Evolutionary conservation across 2,329 filamentous ascomycete species (phyloP).

Genomic region (Hymenoscyphus infarciens): DNA sequence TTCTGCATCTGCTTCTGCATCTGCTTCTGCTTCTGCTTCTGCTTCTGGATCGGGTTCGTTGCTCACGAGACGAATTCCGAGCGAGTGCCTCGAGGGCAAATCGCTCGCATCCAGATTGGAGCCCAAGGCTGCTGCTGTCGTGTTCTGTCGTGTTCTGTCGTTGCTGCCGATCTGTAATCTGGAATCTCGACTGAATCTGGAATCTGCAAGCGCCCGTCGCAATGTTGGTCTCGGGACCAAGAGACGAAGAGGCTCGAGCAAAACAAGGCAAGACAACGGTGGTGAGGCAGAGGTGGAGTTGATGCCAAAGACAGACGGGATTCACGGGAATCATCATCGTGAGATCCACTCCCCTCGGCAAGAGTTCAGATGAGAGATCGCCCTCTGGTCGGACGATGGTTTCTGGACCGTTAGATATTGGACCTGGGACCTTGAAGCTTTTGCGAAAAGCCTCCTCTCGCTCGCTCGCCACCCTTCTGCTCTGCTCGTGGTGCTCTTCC

Average conservation of each 20-base stretch:
- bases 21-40: constrained; percentile 1
- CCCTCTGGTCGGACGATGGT: constrained; percentile 12
- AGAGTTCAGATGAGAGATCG: constrained; percentile 10
- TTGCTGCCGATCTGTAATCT: background rate
- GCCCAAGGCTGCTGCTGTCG: background rate
- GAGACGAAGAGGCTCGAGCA: constrained; percentile 7
- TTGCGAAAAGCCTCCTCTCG: too few species aligned
- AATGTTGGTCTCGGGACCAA: constrained; percentile 3
- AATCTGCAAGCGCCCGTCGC: constrained; percentile 11
- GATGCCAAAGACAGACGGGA: background rate
- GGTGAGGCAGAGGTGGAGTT: background rate
- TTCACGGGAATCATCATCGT: too few species aligned
- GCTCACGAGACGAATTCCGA: background rate
- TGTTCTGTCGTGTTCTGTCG: background rate
- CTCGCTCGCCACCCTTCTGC: too few species aligned
- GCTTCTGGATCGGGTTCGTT: background rate
- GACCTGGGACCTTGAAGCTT: background rate
- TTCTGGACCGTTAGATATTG: constrained; percentile 9
- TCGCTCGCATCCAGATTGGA: background rate
- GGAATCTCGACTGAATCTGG: constrained; percentile 1
- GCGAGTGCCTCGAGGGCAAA: background rate
- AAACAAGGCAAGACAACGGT: background rate
- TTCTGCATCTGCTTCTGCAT: background rate
- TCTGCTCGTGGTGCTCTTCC: too few species aligned
- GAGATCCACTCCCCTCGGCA: background rate